Base-by-base conservation (phyloP, 1,284 basidiomycete genomes). In the Ganoderma leucocontextum region DNA sequence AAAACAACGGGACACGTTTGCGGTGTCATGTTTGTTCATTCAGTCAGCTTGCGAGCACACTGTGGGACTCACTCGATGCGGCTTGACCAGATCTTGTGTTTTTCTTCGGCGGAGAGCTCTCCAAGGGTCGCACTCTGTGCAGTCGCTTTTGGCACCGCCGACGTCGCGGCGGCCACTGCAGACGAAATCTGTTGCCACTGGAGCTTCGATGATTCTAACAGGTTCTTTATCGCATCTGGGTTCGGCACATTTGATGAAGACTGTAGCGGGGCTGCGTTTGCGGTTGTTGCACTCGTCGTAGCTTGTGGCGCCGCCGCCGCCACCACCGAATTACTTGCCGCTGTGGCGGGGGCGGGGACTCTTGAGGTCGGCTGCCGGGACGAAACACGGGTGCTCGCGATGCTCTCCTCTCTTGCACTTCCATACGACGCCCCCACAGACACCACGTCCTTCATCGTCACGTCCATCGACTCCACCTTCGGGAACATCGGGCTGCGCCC, bases 101-200 rank as follows among this genome's bases (percentile, higher is more conserved):
- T 68, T 22, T 73, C 72, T 15, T 71, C 72, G 1, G 36, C 35
- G 2, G 64, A 49, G 0, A 60, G 4, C 7, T 69, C 65, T 5
- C 69, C 63, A 1, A 60, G n/a, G 15, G 61, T n/a, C 2, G 38
- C 60, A 25, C 53, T 60, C 12, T 55, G 49, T 13, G 41, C 35
- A 8, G 53, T 38, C 1, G 60, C 33, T 47, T 62, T 71, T 1
- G 68, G 62, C 15, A 65, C 66, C 22, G 64, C 68, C 1, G 69
- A 73, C 4, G 67, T 68, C 15, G 69, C 69, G 9, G 67, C 68
- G 2, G 69, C 69, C n/a, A 68, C 69, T 2, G 69, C 69, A 10
- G 69, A 64, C 1, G 71, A 73, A 12, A 73, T 69, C 36, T 71
- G 60, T 63, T 70, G 67, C 69, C 69, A 71, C 29, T 73, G 62